These are phyloP conservation scores for Solanum hybrid DNA, from an alignment of 305 asterid genomes.

Conservation along the genomic window DNA sequence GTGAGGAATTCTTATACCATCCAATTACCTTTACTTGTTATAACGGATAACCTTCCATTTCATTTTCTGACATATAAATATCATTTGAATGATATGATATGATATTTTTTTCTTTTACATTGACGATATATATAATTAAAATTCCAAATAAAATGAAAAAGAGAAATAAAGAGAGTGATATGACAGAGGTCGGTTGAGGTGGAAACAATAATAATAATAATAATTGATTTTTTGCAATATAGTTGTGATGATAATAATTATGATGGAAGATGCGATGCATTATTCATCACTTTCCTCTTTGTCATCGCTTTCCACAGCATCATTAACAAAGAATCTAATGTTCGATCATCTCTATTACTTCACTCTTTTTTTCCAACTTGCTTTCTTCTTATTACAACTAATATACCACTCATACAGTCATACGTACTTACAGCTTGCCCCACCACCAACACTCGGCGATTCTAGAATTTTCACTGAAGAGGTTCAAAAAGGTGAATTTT, in stretches of 20 bases:
- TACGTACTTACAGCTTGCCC: background rate
- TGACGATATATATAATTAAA: background rate
- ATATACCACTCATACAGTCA: background rate
- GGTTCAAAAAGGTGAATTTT: background rate
- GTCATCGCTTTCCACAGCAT: conserved; percentile 36
- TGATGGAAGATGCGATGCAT: conserved; percentile 17
- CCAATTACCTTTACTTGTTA: no score
- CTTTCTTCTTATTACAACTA: background rate
- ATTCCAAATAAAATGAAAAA: background rate
- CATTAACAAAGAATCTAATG: conserved; percentile 19
- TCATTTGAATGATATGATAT: background rate
- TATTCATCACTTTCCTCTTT: conserved; percentile 30
- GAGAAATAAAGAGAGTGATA: background rate
- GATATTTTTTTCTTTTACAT: background rate
- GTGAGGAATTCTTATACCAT: background rate
- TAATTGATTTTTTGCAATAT: conserved; percentile 12
- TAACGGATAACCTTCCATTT: no score
- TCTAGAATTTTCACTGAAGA: no score
- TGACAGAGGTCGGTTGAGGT: conserved; percentile 25
- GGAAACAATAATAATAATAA: conserved; percentile 21
- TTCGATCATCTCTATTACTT: conserved; percentile 3
- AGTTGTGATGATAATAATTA: conserved; percentile 4
- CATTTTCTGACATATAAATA: no score
- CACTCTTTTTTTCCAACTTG: background rate
- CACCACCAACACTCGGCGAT: background rate